phyloP scores from a whole-genome alignment of 2,329 filamentous ascomycete genomes.

The Epichloe typhina region DNA sequence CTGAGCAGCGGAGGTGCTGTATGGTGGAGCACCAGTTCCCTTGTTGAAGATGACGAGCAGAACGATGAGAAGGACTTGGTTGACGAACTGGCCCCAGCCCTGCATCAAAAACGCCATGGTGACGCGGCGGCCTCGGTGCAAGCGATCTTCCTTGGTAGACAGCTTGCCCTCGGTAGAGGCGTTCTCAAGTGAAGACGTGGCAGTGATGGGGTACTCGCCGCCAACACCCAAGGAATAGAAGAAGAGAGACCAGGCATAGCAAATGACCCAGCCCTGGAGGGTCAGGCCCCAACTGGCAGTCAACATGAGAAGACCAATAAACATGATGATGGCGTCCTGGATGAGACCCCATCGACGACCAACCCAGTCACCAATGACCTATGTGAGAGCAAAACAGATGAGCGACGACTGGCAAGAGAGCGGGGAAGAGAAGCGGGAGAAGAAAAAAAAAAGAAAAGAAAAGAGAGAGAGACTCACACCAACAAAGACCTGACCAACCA shows the following conservation, averaged over 20 bases:
- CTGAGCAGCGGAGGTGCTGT: constrained; percentile 64
- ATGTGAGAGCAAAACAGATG: constrained; percentile 6
- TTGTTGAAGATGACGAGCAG: constrained; percentile 81
- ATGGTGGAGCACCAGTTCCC: constrained; percentile 59
- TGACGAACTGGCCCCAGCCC: constrained; percentile 92
- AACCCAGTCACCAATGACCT: constrained; percentile 56
- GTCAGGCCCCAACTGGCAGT: constrained; percentile 80
- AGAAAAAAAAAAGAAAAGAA: neutral
- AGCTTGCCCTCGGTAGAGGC: constrained; percentile 74
- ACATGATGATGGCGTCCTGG: constrained; percentile 89
- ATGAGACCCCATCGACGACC: constrained; percentile 92
- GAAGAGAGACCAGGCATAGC: constrained; percentile 90
- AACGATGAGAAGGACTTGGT: constrained; percentile 81
- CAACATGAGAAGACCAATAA: constrained; percentile 81
- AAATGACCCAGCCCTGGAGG: constrained; percentile 90
- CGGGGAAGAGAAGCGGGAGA: neutral
- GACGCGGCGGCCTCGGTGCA: constrained; percentile 91
- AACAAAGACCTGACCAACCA: constrained; percentile 80
- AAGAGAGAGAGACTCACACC: constrained; percentile 41
- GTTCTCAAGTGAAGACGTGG: constrained; percentile 88
- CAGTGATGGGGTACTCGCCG: constrained; percentile 93
- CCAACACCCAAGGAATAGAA: constrained; percentile 57
- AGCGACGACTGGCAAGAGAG: constrained; percentile 7
- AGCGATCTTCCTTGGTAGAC: constrained; percentile 81
- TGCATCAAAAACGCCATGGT: constrained; percentile 97